Conservation (phyloP, 768 basidiomycete genomes). For the Clathrus columnatus region DNA sequence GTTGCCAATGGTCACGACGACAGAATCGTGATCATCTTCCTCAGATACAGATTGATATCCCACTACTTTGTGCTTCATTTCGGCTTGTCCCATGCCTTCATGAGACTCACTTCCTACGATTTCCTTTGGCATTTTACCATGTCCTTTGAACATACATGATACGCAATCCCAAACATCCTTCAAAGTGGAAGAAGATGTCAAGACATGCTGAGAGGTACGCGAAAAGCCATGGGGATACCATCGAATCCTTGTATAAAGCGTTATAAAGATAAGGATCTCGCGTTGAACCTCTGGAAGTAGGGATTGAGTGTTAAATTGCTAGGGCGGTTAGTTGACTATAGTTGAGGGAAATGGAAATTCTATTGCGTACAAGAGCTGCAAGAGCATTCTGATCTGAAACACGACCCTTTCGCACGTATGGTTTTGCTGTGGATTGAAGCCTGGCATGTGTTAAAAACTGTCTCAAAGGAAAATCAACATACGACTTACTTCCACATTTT, state of each 20-base stretch:
- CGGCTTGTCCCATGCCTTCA: background rate
- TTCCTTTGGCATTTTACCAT: constrained; percentile 34
- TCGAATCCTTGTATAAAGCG: constrained; percentile 49
- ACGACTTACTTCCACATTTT: constrained; percentile 52
- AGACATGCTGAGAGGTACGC: constrained; percentile 58
- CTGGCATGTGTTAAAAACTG: background rate
- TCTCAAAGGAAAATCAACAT: background rate
- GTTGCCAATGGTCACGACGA: constrained; percentile 53
- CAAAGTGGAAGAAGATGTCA: constrained; percentile 66
- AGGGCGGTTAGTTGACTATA: no score
- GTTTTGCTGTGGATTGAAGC: background rate
- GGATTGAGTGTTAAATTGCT: background rate
- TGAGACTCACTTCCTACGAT: constrained; percentile 18
- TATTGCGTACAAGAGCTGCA: background rate
- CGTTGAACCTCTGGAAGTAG: background rate
- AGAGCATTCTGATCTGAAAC: constrained; percentile 4
- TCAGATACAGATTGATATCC: constrained; percentile 2
- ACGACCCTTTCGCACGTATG: constrained; percentile 1
- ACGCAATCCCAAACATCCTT: constrained; percentile 50
- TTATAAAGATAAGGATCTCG: constrained; percentile 48
- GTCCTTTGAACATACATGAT: constrained; percentile 49
- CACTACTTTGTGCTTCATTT: constrained; percentile 2
- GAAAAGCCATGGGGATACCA: constrained; percentile 54
- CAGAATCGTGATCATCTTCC: background rate
- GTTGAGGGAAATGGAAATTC: background rate